Evolutionary conservation across 164 flowering plant genomes (phyloP).

Genomic region (Tetrastigma voinierianum): DNA sequence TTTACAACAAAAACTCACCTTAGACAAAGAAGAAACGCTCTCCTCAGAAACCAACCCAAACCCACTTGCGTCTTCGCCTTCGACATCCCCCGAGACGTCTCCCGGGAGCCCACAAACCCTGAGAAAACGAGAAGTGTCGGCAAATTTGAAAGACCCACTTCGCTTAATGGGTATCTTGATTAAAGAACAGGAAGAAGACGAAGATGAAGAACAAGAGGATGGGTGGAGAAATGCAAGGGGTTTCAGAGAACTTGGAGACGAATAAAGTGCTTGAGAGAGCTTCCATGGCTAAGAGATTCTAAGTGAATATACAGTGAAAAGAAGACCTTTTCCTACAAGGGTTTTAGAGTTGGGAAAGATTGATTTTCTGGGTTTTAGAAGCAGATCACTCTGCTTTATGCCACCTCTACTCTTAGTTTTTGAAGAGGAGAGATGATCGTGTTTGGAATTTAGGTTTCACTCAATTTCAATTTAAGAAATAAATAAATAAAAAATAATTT

Average conservation of each 20-base stretch:
- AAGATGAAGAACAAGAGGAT: slow-evolving; percentile 2
- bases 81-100: slow-evolving; percentile 22
- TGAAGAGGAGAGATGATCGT: too few relatives aligned
- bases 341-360: too few relatives aligned
- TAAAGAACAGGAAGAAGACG: slow-evolving; percentile 9
- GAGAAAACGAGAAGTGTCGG: slow-evolving; percentile 10
- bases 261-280: slow-evolving; percentile 38
- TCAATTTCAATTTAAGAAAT: too few relatives aligned
- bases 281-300: slow-evolving; percentile 35
- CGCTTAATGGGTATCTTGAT: slow-evolving; percentile 21
- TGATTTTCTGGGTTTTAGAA: too few relatives aligned
- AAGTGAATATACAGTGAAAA: too few relatives aligned
- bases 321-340: too few relatives aligned
- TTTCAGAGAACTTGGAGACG: slow-evolving; percentile 28
- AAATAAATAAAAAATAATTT: too few relatives aligned
- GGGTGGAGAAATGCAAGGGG: slow-evolving; percentile 20
- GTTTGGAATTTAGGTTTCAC: too few relatives aligned
- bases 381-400: too few relatives aligned
- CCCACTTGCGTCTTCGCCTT: slow-evolving; percentile 13
- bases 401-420: too few relatives aligned
- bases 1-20: slow-evolving; percentile 20
- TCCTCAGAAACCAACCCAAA: slow-evolving; percentile 27
- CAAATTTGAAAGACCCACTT: slow-evolving; percentile 27
- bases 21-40: slow-evolving; percentile 21
- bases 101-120: slow-evolving; percentile 24